These are phyloP conservation scores for Orobanche coerulescens DNA, from an alignment of 257 asterid genomes.

Conservation along the genomic window DNA sequence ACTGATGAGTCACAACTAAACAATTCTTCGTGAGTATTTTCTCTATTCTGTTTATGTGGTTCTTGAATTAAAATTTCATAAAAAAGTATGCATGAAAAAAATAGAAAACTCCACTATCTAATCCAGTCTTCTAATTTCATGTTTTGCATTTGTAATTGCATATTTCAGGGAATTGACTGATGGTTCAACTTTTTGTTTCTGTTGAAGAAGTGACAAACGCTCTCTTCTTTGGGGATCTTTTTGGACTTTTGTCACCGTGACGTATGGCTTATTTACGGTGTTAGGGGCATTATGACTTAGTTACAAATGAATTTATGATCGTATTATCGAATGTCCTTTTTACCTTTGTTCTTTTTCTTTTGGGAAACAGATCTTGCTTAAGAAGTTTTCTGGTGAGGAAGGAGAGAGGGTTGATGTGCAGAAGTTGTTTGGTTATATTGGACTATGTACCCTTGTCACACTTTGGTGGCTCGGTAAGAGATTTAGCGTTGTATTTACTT, in stretches of 20 bases:
- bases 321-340: not conserved
- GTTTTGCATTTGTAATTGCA: constrained; percentile 29
- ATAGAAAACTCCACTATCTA: not conserved
- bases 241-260: constrained; percentile 81
- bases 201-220: constrained; percentile 63
- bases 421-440: constrained; percentile 88
- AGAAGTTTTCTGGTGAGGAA: constrained; percentile 89
- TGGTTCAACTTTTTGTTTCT: constrained; percentile 58
- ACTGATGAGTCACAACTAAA: constrained; percentile 60
- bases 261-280: constrained; percentile 93
- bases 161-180: constrained; percentile 51
- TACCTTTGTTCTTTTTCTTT: constrained; percentile 4
- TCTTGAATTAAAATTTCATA: constrained; percentile 1
- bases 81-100: constrained; percentile 1
- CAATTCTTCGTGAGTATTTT: constrained; percentile 53
- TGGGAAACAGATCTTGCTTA: constrained; percentile 82
- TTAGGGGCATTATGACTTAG: constrained; percentile 22
- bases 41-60: constrained; percentile 1
- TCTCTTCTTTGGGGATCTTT: constrained; percentile 89
- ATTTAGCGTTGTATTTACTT: not conserved
- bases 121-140: constrained; percentile 21
- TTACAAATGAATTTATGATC: constrained; percentile 4
- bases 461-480: constrained; percentile 98
- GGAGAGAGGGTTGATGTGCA: constrained; percentile 86
- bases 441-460: constrained; percentile 77